A percentile compares a stretch with the other conserved stretches of the same genome.
Conservation (phyloP, 2,329 filamentous ascomycete species). For the Cordyceps sp. region DNA sequence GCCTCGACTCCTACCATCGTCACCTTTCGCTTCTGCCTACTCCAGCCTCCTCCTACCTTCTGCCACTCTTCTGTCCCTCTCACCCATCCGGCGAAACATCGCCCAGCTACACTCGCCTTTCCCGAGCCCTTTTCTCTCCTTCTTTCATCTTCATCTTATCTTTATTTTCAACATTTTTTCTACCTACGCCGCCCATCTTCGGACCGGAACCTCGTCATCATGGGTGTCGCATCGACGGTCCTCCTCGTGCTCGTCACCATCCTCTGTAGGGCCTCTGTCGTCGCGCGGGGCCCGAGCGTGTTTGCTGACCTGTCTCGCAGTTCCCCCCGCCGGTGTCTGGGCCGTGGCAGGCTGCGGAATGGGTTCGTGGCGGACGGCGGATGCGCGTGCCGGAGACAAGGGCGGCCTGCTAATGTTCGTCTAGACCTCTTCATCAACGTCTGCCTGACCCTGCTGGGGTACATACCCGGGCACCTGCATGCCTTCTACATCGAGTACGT, state of each 20-base stretch:
- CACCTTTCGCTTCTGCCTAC: no score
- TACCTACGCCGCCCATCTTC: no score
- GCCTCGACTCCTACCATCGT: no score
- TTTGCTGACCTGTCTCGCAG: constrained; percentile 22
- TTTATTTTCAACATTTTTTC: no score
- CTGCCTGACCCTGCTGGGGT: constrained; percentile 49
- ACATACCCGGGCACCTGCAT: constrained; percentile 62
- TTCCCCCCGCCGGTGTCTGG: constrained; percentile 49
- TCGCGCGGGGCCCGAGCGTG: background rate
- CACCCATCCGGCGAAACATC: no score
- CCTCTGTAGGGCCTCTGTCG: constrained; percentile 30
- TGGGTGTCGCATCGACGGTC: constrained; percentile 31
- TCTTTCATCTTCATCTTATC: background rate
- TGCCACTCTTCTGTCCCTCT: no score
- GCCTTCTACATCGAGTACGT: constrained; percentile 73
- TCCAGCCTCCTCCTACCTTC: no score
- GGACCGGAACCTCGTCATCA: constrained; percentile 19
- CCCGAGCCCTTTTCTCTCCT: no score
- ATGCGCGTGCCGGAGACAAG: no score
- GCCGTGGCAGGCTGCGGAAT: constrained; percentile 47
- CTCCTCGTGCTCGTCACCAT: constrained; percentile 35
- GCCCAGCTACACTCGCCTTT: no score
- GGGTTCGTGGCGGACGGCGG: no score
- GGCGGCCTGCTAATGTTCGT: background rate
- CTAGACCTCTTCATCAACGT: constrained; percentile 51